Evolutionary conservation across 345 rosid species (phyloP), one percentile per base, ranked within the genome.

Genomic region (Odontarrhena argentea): DNA sequence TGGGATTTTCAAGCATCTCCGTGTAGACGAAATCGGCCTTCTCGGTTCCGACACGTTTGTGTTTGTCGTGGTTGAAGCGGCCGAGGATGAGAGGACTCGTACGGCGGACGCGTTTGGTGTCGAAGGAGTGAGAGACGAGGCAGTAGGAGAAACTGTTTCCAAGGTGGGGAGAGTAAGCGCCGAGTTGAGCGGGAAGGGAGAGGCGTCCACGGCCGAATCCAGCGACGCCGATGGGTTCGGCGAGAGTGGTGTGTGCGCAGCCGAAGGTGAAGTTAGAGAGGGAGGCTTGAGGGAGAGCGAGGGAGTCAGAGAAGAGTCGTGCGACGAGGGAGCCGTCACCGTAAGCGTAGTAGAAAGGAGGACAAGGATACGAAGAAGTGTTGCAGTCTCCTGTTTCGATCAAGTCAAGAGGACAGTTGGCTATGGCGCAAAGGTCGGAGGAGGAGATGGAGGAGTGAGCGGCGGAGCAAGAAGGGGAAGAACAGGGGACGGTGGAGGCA

Each of bases 21-120:
- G 96, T 90, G 74, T 85, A 94, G 0, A 82, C 78, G 66, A 88
- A 89, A 6, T 62, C 60, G n/a, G 4, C 25, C 50, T 70, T 53
- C 62, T 25, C 67, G 5, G 15, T 25, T 12, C 60, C 69, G 0
- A 59, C 47, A 18, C 74, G 74, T 60, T 65, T 79, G 76, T 77
- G 78, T 24, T 85, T 83, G 8, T 80, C 83, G 24, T 80, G 84
- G 26, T 8, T 22, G 73, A 69, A 66, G 5, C 96, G 88, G 14
- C 99, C 99, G 1, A 94, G 86, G 70, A 94, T 94, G 68, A 94
- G 91, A 0, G 99, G 95, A 70, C 97, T 90, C 55, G 95, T 89
- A 10, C 65, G 84, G 18, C 84, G 84, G 30, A 83, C 76, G 38
- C 79, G 72, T 36, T 81, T 87, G 3, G 97, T 77, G 78, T 91